Evolutionary conservation across 2,329 filamentous ascomycete species (phyloP).

Genomic region (Claviceps monticola): DNA sequence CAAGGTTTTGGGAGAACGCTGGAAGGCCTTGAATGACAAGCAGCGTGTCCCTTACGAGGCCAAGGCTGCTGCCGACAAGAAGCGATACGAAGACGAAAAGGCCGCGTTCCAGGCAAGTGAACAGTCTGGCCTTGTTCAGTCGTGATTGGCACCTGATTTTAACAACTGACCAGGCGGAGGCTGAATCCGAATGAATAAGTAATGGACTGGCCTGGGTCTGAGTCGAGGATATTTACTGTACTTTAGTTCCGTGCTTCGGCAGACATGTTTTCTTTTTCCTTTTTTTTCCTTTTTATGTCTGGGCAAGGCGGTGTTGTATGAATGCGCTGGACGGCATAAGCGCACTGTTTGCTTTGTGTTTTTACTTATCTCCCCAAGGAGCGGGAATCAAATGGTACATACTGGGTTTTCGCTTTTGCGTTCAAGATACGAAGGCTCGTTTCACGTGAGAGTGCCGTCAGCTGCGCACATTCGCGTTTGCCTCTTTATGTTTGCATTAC

Average conservation of each 20-base stretch:
- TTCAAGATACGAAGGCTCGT: conserved; percentile 3
- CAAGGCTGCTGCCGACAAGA: conserved; percentile 95
- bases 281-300: conserved; percentile 12
- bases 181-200: conserved; percentile 31
- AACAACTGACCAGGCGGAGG: conserved; percentile 33
- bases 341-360: conserved; percentile 8
- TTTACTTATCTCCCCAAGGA: conserved; percentile 6
- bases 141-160: neutral
- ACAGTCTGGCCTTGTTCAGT: neutral
- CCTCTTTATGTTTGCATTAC: too few species aligned
- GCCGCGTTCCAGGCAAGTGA: conserved; percentile 69
- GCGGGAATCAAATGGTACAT: conserved; percentile 17
- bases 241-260: conserved; percentile 8
- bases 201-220: conserved; percentile 3
- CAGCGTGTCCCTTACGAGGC: conserved; percentile 89
- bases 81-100: conserved; percentile 98
- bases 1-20: conserved; percentile 95
- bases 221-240: conserved; percentile 5
- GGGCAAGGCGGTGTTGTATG: conserved; percentile 29
- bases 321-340: conserved; percentile 23
- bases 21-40: conserved; percentile 92
- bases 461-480: too few species aligned
- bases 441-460: too few species aligned
- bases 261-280: conserved; percentile 17
- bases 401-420: conserved; percentile 20